Evolutionary conservation across 305 asterid genomes (phyloP).

Genomic region (Fraxinus angustifolia): DNA sequence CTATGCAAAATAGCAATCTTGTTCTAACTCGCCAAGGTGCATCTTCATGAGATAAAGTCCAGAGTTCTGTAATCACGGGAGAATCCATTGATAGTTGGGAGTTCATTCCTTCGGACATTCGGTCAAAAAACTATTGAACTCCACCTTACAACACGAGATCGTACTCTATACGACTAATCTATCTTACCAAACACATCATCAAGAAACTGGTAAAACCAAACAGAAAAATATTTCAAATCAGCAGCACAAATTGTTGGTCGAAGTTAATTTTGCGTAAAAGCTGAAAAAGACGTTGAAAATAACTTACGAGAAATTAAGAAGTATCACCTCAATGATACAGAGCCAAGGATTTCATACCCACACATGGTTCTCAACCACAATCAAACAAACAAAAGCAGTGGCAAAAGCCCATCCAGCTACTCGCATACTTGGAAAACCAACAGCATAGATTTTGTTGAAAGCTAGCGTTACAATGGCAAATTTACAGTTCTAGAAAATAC

Average conservation of each 20-base stretch:
- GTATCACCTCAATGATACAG: neutral
- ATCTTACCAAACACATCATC: neutral
- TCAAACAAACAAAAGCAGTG: neutral
- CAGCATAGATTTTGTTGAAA: neutral
- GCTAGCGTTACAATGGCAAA: slow-evolving; percentile 5
- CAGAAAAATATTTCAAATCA: neutral
- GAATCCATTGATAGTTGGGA: neutral
- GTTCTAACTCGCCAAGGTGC: too few relatives aligned
- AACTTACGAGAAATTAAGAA: neutral
- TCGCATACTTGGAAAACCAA: neutral
- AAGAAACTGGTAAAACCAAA: neutral
- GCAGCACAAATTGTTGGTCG: neutral
- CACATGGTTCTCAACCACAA: neutral
- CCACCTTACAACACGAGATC: neutral
- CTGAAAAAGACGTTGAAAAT: neutral
- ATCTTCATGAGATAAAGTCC: too few relatives aligned
- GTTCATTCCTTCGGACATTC: too few relatives aligned
- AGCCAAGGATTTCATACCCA: neutral
- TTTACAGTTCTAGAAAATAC: slow-evolving; percentile 12
- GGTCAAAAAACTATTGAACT: too few relatives aligned
- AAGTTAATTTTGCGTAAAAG: neutral
- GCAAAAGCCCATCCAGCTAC: slow-evolving; percentile 14
- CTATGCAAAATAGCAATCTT: too few relatives aligned
- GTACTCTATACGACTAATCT: neutral
- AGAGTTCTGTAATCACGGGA: neutral